Evolutionary conservation across 2,329 filamentous ascomycete genomes (phyloP).

Genomic region (Nothophaeocryptopus gaeumannii): DNA sequence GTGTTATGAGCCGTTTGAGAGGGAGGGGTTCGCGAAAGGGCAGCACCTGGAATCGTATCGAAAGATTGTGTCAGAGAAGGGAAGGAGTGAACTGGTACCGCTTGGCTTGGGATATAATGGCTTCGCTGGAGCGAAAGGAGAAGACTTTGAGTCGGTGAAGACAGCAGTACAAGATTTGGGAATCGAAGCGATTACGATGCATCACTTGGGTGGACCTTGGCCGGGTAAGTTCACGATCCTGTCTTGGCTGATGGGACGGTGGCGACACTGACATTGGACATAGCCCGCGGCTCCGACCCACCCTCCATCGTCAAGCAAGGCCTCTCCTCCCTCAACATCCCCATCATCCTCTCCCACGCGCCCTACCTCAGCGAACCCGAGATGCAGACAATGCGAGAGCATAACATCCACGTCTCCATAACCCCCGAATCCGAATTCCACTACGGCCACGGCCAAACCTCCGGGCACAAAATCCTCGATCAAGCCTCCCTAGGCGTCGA

Average conservation of each 20-base stretch:
- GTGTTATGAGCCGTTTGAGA: conserved; percentile 10
- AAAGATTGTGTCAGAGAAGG: not conserved
- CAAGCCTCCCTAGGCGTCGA: conserved; percentile 39
- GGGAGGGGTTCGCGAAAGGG: not conserved
- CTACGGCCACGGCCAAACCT: conserved; percentile 54
- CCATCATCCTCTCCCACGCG: conserved; percentile 55
- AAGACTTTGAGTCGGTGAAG: conserved; percentile 8
- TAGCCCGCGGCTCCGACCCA: too few species aligned
- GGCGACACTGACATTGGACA: too few species aligned
- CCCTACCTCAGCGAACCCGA: conserved; percentile 51
- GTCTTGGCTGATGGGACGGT: too few species aligned
- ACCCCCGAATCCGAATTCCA: conserved; percentile 61
- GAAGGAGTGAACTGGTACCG: not conserved
- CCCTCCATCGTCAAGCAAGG: conserved; percentile 34
- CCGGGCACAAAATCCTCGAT: conserved; percentile 46
- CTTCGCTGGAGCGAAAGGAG: conserved; percentile 4
- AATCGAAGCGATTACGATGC: conserved; percentile 12
- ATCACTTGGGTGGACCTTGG: conserved; percentile 11
- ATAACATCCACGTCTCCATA: conserved; percentile 55
- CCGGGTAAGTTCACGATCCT: not conserved
- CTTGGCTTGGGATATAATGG: conserved; percentile 6
- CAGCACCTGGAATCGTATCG: conserved; percentile 10
- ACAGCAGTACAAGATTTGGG: conserved; percentile 6
- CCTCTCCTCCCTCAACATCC: conserved; percentile 44
- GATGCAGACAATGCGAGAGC: conserved; percentile 44